Conservation (phyloP, 2,329 filamentous ascomycete genomes). For the Rugonectria rugulosa region DNA sequence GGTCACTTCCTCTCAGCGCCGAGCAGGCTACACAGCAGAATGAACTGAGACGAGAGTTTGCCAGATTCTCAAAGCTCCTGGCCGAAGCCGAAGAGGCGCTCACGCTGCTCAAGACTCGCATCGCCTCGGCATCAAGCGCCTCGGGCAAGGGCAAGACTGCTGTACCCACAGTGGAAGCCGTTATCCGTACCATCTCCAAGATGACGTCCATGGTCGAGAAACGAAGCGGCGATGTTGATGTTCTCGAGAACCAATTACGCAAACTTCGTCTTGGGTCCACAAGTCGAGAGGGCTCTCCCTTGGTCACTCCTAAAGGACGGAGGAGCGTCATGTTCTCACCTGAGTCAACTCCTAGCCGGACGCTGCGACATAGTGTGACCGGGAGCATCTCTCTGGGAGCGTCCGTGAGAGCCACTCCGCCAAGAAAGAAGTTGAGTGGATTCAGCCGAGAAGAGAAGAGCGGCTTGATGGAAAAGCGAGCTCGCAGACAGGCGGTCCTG, state of each 20-base stretch:
- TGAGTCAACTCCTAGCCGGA: slow-evolving; percentile 51
- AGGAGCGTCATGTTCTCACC: slow-evolving; percentile 52
- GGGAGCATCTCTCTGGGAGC: slow-evolving; percentile 51
- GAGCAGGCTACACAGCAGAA: slow-evolving; percentile 86
- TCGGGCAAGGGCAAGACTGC: slow-evolving; percentile 55
- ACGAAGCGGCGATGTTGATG: slow-evolving; percentile 87
- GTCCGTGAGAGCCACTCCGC: slow-evolving; percentile 52
- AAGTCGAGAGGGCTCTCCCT: slow-evolving; percentile 54
- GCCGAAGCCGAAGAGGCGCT: slow-evolving; percentile 82
- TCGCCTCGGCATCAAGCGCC: slow-evolving; percentile 65
- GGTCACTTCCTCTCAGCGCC: slow-evolving; percentile 78
- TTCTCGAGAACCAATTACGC: slow-evolving; percentile 86
- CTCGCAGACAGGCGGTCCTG: slow-evolving; percentile 61
- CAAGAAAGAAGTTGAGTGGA: slow-evolving; percentile 68
- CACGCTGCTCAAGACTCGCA: slow-evolving; percentile 78
- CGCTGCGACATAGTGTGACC: slow-evolving; percentile 50
- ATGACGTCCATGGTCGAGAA: slow-evolving; percentile 94
- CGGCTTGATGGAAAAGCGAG: slow-evolving; percentile 60
- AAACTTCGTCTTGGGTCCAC: slow-evolving; percentile 65
- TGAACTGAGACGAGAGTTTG: slow-evolving; percentile 80
- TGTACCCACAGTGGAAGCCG: slow-evolving; percentile 87
- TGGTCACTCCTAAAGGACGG: slow-evolving; percentile 48
- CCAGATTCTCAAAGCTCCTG: slow-evolving; percentile 75
- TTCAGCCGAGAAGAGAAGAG: slow-evolving; percentile 67
- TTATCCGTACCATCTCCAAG: slow-evolving; percentile 88